Base-by-base conservation (phyloP, 768 basidiomycete genomes). In the Lactifluus piperatus region DNA sequence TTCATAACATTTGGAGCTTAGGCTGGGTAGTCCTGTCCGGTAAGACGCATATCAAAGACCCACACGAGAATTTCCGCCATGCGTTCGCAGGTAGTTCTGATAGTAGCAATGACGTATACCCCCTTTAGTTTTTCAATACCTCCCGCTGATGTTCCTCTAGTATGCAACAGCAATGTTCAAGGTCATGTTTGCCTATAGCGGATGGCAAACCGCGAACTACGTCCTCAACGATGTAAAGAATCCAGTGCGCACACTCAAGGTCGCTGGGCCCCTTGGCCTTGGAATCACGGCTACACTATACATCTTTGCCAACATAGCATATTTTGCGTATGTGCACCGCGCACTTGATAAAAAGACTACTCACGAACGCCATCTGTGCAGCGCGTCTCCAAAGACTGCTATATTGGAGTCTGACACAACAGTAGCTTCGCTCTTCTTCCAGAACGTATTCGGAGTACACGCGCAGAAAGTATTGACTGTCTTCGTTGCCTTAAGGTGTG, bases 11-110 rank as follows among this genome's bases (percentile, higher is more conserved):
- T 10, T 16, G 4, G 8, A 11, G 13, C 30, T 27, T 37, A 75
- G 82, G 83, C 3, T 79, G 82, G 72, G 80, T 80, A 24, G 85
- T 85, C 9, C 75, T 86, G 11, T 76, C 78, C 4, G 84, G 83
- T 0, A 72, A 76, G 54, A 84, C 82, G 2, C 74, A 72, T 8
- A 75, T 86, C n/a, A 41, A 74, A 44, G 77, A 85, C 67, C 82
- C 85, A 0, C 74, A 77, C 48, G 74, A 71, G 39, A 83, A 83
- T 68, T 86, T 86, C 68, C 73, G 70, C 41, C 68, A 84, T 64
- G 73, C 79, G 0, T 87, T 86, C 56, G 74, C 72, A 1, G 83
- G 81, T 20, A 81, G 80, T 27, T 79, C 77, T 1, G 73, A 73
- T 36, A 81, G 77, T 50, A 75, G 78, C 46, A 79, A 81, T 60